Evolutionary conservation across 2,329 filamentous ascomycete species (phyloP), one percentile per base, ranked within the genome.

Genomic region (Ascochyta fabae): DNA sequence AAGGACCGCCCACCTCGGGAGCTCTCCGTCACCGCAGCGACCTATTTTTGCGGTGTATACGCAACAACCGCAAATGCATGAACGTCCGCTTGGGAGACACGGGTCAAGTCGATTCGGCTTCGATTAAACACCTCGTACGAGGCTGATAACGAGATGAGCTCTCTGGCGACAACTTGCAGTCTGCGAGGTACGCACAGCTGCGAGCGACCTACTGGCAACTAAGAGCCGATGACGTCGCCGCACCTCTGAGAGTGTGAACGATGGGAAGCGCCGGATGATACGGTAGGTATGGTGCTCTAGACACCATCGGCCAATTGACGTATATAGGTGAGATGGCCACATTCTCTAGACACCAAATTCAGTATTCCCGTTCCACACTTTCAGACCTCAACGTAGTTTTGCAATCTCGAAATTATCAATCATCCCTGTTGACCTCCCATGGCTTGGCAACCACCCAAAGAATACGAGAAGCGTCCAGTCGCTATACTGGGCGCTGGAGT

Each of bases 401-500:
- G 1, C n/a, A 16, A 38, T n/a, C n/a, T 38, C 35, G 15, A 38
- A 40, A 22, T 33, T 16, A 16, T 16, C 16, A 16, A 31, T 15
- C 29, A 13, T 5, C 29, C 4, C 29, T 13, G 12, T 6, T 16
- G 6, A 36, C 19, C 7, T 46, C 13, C 13, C 3, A 56, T 56
- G 53, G 27, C 53, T 43, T 58, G 55, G 55, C 50, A 54, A 40
- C 24, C 22, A 40, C 56, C 52, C 4, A 56, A 36, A 24, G 26
- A 48, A 15, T 51, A 54, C 12, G 24, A 44, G 34, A 46, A 34
- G 33, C 58, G 56, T 13, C 60, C 62, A 16, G 43, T 65, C 12
- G 53, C 40, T 16, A 31, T 65, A 22, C 45, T 65, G 26, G 62
- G 62, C 46, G 62, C 58, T 38, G 62, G 62, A 24, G 60, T 65